Evolutionary conservation across 768 basidiomycete species (phyloP), one percentile per base, ranked within the genome.

Genomic region (Dictyophora rubrovolvata): DNA sequence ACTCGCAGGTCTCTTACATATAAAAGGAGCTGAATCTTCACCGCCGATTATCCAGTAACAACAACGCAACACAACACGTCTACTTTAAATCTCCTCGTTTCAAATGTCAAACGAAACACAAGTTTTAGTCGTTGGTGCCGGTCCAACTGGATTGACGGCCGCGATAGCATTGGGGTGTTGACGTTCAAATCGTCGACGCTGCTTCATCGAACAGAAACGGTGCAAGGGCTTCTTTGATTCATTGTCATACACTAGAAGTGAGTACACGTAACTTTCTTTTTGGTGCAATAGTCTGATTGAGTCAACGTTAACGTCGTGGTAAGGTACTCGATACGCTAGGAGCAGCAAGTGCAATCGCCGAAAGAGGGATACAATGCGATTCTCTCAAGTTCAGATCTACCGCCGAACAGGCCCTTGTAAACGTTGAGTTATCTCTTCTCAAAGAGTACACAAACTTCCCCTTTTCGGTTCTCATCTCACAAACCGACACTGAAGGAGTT

Each of bases 171-270:
- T 62, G 20, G 42, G 35, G 48, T 50, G n/a, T 52, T 4, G 35
- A 50, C 50, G 61, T 62, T 28, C 55, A 23, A 49, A 59, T 62
- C 33, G 51, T 60, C 8, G 49, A 59, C 36, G 20, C 57, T 12
- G 36, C 50, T 5, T 11, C 49, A 0, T 37, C 48, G 16, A 53
- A 36, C 20, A 17, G 11, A 17, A 51, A 59, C 21, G 57, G 50
- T 2, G 78, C 80, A 10, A 74, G 79, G 20, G 78, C 81, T 0
- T 59, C 76, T 4, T 69, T 73, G 1, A 64, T 81, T 33, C 80
- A 82, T 62, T 75, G 80, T 28, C 57, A 18, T 53, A 81, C 81
- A 10, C 69, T 82, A 16, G 81, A 81, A 69, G 79, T 77, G 61
- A 49, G 67, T 46, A 66, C 36, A n/a, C 18, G 59, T 20, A 48